Conservation (phyloP, 805 yeast genomes). For the Blastobotrys muscicola region DNA sequence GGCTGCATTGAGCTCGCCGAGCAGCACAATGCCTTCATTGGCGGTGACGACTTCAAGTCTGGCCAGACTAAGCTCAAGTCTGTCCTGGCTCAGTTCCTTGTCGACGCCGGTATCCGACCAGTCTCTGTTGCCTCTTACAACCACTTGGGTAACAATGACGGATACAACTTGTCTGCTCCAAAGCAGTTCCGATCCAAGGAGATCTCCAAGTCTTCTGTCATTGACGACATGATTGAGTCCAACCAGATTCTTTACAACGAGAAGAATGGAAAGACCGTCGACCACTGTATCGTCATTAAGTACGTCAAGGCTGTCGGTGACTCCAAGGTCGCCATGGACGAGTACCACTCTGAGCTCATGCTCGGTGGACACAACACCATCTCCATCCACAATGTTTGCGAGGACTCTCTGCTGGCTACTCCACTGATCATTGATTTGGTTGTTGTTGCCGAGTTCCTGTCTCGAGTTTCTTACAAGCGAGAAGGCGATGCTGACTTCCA, state of each 20-base stretch:
- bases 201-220: constrained; percentile 85
- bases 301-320: constrained; percentile 93
- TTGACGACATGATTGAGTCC: constrained; percentile 87
- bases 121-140: constrained; percentile 90
- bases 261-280: constrained; percentile 66
- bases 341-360: constrained; percentile 93
- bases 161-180: constrained; percentile 83
- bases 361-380: constrained; percentile 95
- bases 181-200: constrained; percentile 93
- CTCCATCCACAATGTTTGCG: constrained; percentile 91
- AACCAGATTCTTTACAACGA: constrained; percentile 78
- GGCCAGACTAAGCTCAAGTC: constrained; percentile 96
- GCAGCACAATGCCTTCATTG: constrained; percentile 63
- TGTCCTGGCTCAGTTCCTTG: constrained; percentile 91
- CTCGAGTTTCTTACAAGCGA: constrained; percentile 70
- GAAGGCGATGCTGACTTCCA: constrained; percentile 41
- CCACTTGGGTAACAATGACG: constrained; percentile 95
- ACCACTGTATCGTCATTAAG: constrained; percentile 92
- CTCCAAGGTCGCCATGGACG: constrained; percentile 97
- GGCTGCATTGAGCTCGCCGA: constrained; percentile 90
- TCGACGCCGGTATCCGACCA: constrained; percentile 96
- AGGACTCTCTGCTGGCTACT: constrained; percentile 88
- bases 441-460: constrained; percentile 80
- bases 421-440: constrained; percentile 89
- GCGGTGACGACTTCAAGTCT: constrained; percentile 95